Evolutionary conservation across 805 yeast genomes (phyloP), one percentile per base, ranked within the genome.

Genomic region (Blastobotrys americana): DNA sequence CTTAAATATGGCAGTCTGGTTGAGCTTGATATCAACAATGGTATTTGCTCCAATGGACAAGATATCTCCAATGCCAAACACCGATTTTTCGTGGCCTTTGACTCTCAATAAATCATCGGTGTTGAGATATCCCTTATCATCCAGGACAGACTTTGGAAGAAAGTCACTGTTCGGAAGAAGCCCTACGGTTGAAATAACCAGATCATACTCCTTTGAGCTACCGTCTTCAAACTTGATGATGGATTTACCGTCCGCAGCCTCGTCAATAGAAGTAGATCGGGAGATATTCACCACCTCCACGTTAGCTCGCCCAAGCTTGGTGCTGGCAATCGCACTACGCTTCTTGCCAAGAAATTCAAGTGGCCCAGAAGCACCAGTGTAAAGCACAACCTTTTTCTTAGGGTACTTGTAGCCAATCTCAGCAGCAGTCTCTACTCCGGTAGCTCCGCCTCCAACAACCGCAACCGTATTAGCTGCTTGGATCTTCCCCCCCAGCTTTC

Each of bases 391-490:
- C 8, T 53, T 55, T 48, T 70, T 69, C 3, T 63, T 62, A 1
- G 68, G 66, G 48, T 59, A 71, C 16, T 55, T 52, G 38, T 56
- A 62, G 39, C 64, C 71, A 39, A 75, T 58, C 45, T 75, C 78
- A 23, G 70, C 75, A 1, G 76, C 73, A 20, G 70, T 59, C 54
- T 75, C 79, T 37, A 73, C 67, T 2, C 78, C 79, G 18, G 73
- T 57, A 1, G 78, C 74, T 17, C 80, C 80, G 13, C 72, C 78
- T 5, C 80, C 80, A 43, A 73, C 67, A 8, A 70, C 60, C 3
- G 73, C 67, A n/a, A 76, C 64, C 5, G 55, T 60, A 6, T 69
- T 56, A 13, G 71, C 65, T 2, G 46, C 37, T 13, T 55, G 57
- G 39, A 76, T 64, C n/a, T 58, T 55, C 1, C 53, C 50, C 17